Evolutionary conservation across 495 filamentous ascomycete species (phyloP).

Genomic region (Chaetomidium leptoderma): DNA sequence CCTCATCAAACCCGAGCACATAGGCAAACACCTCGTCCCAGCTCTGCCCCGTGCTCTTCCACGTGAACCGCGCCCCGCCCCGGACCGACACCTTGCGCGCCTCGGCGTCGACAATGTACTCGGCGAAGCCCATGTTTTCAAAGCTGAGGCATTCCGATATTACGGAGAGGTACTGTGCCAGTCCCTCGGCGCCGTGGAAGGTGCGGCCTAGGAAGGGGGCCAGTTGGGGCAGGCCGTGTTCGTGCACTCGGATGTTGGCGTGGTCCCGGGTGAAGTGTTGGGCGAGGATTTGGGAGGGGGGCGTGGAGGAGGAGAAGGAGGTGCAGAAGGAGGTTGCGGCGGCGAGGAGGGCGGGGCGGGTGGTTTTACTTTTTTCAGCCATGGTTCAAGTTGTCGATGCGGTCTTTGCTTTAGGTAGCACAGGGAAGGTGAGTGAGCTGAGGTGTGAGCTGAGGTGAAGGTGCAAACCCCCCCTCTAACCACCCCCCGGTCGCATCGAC

Average conservation of each 20-base stretch:
- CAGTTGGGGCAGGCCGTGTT: slow-evolving; percentile 51
- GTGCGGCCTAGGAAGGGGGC: slow-evolving; percentile 57
- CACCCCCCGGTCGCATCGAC: slow-evolving; percentile 2
- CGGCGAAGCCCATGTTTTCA: slow-evolving; percentile 48
- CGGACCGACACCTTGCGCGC: slow-evolving; percentile 44
- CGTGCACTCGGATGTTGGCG: slow-evolving; percentile 37
- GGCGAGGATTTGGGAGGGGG: slow-evolving; percentile 37
- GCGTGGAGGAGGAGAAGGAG: slow-evolving; percentile 39
- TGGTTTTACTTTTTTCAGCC: neutral
- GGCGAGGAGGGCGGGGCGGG: slow-evolving; percentile 37
- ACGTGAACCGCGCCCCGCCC: slow-evolving; percentile 49
- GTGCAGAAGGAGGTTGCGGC: slow-evolving; percentile 46
- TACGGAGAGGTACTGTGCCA: slow-evolving; percentile 46
- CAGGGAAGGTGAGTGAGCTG: too few relatives aligned
- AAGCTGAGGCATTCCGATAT: slow-evolving; percentile 42
- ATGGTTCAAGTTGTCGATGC: neutral
- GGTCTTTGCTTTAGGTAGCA: too few relatives aligned
- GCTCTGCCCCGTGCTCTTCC: slow-evolving; percentile 45
- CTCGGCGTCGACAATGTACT: slow-evolving; percentile 50
- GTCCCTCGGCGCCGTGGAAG: slow-evolving; percentile 47
- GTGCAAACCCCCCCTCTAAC: too few relatives aligned
- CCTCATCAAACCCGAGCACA: slow-evolving; percentile 45
- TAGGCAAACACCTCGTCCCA: slow-evolving; percentile 61
- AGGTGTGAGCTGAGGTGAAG: neutral
- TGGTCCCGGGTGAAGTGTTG: slow-evolving; percentile 45